Base-by-base conservation (phyloP, 345 rosid genomes). In the Lepidium africanum region DNA sequence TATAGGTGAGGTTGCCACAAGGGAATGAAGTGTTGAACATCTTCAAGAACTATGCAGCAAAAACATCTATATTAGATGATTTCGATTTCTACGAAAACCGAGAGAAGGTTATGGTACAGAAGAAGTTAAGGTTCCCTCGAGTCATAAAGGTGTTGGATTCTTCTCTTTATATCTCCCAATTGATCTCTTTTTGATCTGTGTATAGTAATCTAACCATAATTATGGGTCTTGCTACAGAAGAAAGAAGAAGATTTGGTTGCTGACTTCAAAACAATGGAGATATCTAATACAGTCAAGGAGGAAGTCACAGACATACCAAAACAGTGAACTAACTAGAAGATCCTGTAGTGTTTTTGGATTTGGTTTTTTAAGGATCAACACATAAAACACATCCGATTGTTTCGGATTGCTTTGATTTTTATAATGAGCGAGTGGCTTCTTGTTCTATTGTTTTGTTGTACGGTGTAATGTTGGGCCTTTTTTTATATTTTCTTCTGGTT, bases 1-100 rank as follows among this genome's bases (percentile, higher is more conserved):
- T 57, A 27, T 80, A 87, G 93, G 79, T 87, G 76, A 77, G 79
- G 74, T 79, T 72, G 39, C 61, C 71, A 58, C 83, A 83, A 76
- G 90, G 92, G 39, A 65, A 72, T 70, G 86, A 85, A 62, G 85
- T 87, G 79, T 59, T 85, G 74, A 80, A 80, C 73, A 87, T 83
- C 65, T 85, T 87, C 68, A 83, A 87, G 79, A 76, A 70, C 51
- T 74, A 78, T 36, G 59, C 63, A n/a, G 74, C 74, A 17, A 85
- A 77, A 80, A 85, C 89, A 38, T 87, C 87, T 8, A 69, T 85
- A 71, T 63, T 87, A 59, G 92, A 87, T 68, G 92, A 87, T 70
- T 87, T 87, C 46, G 75, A 79, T 30, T 87, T 79, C 51, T 87
- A 87, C 56, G 93, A 87, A 78, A 79, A 77, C 68, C 84, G 88